Evolutionary conservation across 1,139 yeast genomes (phyloP).

Genomic region (Diutina pseudorugosa): DNA sequence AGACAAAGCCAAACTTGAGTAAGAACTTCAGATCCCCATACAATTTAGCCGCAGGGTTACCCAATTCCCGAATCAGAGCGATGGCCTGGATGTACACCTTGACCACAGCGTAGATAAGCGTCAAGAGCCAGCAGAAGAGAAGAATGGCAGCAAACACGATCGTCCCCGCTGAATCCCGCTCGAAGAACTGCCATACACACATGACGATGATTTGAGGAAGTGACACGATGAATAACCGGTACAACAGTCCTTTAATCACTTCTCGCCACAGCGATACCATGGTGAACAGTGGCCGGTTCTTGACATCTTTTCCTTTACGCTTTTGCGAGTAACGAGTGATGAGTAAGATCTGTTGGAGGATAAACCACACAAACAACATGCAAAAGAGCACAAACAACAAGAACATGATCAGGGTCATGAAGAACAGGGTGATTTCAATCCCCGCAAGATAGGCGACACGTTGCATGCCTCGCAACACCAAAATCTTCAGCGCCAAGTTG

Average conservation of each 20-base stretch:
- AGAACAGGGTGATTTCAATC: slow-evolving; percentile 77
- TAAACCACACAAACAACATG: slow-evolving; percentile 47
- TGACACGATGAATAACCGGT: slow-evolving; percentile 68
- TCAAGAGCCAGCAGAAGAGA: slow-evolving; percentile 40
- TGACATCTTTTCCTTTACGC: slow-evolving; percentile 32
- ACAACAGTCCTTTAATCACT: slow-evolving; percentile 78
- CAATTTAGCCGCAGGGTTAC: slow-evolving; percentile 85
- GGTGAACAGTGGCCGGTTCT: neutral
- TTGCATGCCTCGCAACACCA: slow-evolving; percentile 81
- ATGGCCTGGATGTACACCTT: slow-evolving; percentile 65
- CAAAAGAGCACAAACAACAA: slow-evolving; percentile 71
- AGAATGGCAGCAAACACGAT: slow-evolving; percentile 68
- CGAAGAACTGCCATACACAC: slow-evolving; percentile 82
- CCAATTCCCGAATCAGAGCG: slow-evolving; percentile 56
- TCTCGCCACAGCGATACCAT: neutral
- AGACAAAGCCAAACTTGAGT: slow-evolving; percentile 84
- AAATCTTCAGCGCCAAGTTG: slow-evolving; percentile 44
- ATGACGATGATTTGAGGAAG: slow-evolving; percentile 78
- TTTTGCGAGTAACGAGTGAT: slow-evolving; percentile 47
- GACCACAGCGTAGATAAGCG: slow-evolving; percentile 64
- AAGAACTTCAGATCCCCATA: slow-evolving; percentile 75
- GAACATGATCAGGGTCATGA: slow-evolving; percentile 78
- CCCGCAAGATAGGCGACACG: slow-evolving; percentile 79
- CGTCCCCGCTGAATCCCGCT: slow-evolving; percentile 73
- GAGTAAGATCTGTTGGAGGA: slow-evolving; percentile 68